phyloP scores from a whole-genome alignment of 2,329 filamentous ascomycete genomes.

The Lecanosticta acicola region DNA sequence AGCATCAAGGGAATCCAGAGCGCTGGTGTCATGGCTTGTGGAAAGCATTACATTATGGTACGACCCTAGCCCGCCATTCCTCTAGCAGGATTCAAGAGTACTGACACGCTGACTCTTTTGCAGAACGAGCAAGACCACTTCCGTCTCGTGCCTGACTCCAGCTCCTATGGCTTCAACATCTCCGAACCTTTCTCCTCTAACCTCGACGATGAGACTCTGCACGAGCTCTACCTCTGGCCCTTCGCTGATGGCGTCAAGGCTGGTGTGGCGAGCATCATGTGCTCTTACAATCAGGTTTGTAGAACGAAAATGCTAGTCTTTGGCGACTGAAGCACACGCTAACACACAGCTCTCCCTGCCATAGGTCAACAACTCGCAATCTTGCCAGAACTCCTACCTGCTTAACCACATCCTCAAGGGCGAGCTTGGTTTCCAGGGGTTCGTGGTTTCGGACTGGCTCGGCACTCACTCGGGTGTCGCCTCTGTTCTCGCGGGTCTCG shows the following conservation, averaged over 20 bases:
- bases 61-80: no score
- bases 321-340: no score
- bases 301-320: no score
- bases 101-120: conserved; percentile 33
- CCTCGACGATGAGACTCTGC: conserved; percentile 68
- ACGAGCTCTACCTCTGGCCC: conserved; percentile 80
- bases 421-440: conserved; percentile 44
- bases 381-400: conserved; percentile 58
- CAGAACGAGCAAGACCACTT: conserved; percentile 47
- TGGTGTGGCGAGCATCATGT: conserved; percentile 76
- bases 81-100: no score
- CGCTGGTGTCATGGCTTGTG: conserved; percentile 48
- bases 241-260: conserved; percentile 74
- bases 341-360: no score
- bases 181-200: conserved; percentile 58
- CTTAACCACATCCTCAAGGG: conserved; percentile 62
- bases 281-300: conserved; percentile 58
- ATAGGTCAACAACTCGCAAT: conserved; percentile 60
- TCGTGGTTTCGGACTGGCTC: conserved; percentile 47
- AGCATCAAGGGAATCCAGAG: conserved; percentile 29
- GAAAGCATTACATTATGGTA: conserved; percentile 45
- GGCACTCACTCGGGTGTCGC: conserved; percentile 35
- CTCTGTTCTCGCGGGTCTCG: conserved; percentile 28
- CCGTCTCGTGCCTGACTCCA: conserved; percentile 33
- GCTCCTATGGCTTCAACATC: conserved; percentile 35